Percentiles rank a stretch among this genome's conserved stretches.
These are phyloP conservation scores for Umbelopsis sp. DNA, from an alignment of 371 early-diverging fungal species.

Conservation along the genomic window DNA sequence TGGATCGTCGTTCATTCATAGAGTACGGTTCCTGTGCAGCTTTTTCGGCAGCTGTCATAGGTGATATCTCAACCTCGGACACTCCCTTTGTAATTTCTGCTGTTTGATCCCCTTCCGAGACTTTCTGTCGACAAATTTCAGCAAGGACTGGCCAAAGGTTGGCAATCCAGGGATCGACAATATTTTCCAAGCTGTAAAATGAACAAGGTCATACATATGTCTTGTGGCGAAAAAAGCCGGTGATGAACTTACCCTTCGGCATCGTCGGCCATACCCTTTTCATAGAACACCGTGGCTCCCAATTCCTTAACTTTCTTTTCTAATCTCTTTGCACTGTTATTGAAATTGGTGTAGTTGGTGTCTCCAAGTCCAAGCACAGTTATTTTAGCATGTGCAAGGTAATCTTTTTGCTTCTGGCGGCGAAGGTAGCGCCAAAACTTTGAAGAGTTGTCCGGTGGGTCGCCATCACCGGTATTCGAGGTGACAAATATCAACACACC, in stretches of 20 bases:
- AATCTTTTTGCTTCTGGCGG: constrained; percentile 57
- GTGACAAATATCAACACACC: constrained; percentile 77
- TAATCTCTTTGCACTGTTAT: constrained; percentile 78
- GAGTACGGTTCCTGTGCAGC: constrained; percentile 32
- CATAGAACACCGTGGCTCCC: constrained; percentile 75
- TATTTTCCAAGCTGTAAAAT: constrained; percentile 69
- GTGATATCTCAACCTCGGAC: constrained; percentile 21
- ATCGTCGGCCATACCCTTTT: constrained; percentile 87
- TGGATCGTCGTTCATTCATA: constrained; percentile 27
- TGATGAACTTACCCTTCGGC: constrained; percentile 71
- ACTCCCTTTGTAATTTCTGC: constrained; percentile 14
- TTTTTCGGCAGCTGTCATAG: constrained; percentile 22
- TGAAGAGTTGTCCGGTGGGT: constrained; percentile 90
- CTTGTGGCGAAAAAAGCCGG: not conserved
- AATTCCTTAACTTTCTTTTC: constrained; percentile 75
- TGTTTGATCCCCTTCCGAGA: constrained; percentile 6
- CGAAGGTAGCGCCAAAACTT: constrained; percentile 87
- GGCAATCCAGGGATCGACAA: constrained; percentile 92
- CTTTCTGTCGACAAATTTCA: constrained; percentile 34
- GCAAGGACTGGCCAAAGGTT: constrained; percentile 80
- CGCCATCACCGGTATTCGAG: constrained; percentile 96
- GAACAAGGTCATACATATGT: constrained; percentile 4
- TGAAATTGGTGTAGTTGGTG: constrained; percentile 91
- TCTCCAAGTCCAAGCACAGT: constrained; percentile 83
- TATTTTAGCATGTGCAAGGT: constrained; percentile 49